These are phyloP conservation scores for Rhexocercosporidium sp. DNA, from an alignment of 2,329 filamentous ascomycete genomes.

Conservation along the genomic window DNA sequence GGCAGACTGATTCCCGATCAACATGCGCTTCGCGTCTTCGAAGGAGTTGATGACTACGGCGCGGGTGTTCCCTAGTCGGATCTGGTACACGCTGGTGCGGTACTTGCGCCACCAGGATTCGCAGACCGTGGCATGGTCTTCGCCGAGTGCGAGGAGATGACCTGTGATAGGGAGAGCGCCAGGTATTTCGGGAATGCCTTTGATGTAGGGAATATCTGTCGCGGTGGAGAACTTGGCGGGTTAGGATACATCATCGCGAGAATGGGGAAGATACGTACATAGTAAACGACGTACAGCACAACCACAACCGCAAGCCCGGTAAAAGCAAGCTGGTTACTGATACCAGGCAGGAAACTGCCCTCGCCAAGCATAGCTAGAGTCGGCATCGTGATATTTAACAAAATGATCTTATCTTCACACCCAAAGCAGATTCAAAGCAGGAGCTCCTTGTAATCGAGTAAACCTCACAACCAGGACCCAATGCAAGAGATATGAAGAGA, in stretches of 20 bases:
- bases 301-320: neutral
- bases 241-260: constrained; percentile 7
- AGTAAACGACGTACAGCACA: constrained; percentile 18
- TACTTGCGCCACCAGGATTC: constrained; percentile 56
- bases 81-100: constrained; percentile 53
- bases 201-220: constrained; percentile 56
- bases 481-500: neutral
- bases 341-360: constrained; percentile 16
- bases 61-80: constrained; percentile 58
- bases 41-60: constrained; percentile 60
- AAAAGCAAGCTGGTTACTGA: constrained; percentile 20
- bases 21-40: constrained; percentile 55
- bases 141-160: constrained; percentile 56
- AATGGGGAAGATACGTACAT: constrained; percentile 11
- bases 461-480: neutral
- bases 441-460: neutral
- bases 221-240: constrained; percentile 31
- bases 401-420: neutral
- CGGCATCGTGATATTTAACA: constrained; percentile 5
- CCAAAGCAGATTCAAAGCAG: neutral
- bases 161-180: constrained; percentile 55
- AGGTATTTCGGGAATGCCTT: constrained; percentile 55
- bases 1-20: constrained; percentile 55
- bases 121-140: constrained; percentile 58
- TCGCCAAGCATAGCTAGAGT: constrained; percentile 12